Evolutionary conservation across 208 protist genomes (phyloP), one percentile per base, ranked within the genome.

Genomic region (Leishmania gerbilli): DNA sequence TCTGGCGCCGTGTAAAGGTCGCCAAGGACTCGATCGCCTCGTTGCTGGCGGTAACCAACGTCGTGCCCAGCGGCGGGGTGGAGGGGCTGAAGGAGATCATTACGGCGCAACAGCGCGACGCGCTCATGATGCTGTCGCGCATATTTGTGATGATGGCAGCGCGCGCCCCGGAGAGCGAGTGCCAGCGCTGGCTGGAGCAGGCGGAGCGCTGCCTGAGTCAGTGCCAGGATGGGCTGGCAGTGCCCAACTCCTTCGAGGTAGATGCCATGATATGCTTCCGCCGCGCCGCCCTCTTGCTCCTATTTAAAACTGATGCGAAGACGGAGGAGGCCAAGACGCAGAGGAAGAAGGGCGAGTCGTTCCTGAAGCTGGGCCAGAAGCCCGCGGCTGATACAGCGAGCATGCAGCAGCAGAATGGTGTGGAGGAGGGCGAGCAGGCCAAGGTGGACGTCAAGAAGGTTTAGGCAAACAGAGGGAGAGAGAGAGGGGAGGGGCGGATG

Each of bases 81-180:
- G 88, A 89, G 79, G 92, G 90, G 34, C 81, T 95, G 84, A 88
- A 84, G n/a, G 79, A 83, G 76, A 89, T 92, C 56, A 90, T 97
- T 19, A 88, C 86, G 42, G 83, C 78, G 37, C 94, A 97, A 83
- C 94, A 95, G 87, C 87, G 90, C 21, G 91, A 96, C 67, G 93
- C 91, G 11, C 84, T 97, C 49, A 80, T 90, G 77, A 81, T 95
- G 77, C 81, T 97, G 37, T 89, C 90, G 40, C 90, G 90, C 77
- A 85, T 95, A 8, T 95, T 95, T 78, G 89, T 97, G 49, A 91
- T 95, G 64, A 97, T 97, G 92, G 94, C 94, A 31, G 88, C 92
- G 71, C 90, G 94, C 5, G 87, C 92, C 5, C 94, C 94, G 21
- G 85, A 91, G 82, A 90, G 92, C 45, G 88, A 96, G 76, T 84